phyloP scores from a whole-genome alignment of 2,329 filamentous ascomycete species.

The Fusarium sp. region DNA sequence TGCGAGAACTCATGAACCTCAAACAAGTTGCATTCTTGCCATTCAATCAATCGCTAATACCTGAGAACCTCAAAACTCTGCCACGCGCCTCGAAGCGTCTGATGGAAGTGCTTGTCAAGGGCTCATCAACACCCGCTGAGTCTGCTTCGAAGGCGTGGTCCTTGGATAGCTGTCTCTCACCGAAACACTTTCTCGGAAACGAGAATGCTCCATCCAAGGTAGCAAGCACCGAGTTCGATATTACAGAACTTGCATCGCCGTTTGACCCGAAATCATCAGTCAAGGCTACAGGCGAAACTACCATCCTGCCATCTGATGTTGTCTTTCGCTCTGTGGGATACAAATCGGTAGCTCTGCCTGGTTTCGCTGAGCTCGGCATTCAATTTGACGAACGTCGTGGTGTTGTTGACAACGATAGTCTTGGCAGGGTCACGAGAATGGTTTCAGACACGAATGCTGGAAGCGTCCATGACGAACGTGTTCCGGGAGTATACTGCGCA shows the following conservation, averaged over 20 bases:
- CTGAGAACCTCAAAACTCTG: constrained; percentile 73
- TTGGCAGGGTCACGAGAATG: constrained; percentile 72
- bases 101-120: constrained; percentile 83
- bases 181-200: constrained; percentile 71
- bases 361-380: constrained; percentile 77
- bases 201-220: constrained; percentile 61
- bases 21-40: constrained; percentile 77
- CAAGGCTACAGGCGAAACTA: constrained; percentile 59
- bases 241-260: constrained; percentile 65
- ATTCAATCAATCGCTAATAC: constrained; percentile 73
- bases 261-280: constrained; percentile 64
- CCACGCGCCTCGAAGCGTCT: constrained; percentile 80
- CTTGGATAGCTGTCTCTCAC: constrained; percentile 85
- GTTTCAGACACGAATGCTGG: constrained; percentile 44
- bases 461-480: constrained; percentile 55
- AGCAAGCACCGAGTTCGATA: constrained; percentile 74
- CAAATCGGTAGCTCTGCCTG: constrained; percentile 80
- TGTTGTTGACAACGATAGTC: constrained; percentile 83
- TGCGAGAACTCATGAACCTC: constrained; percentile 86
- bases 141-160: constrained; percentile 77
- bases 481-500: constrained; percentile 85
- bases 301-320: constrained; percentile 71
- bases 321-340: constrained; percentile 98
- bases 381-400: constrained; percentile 80
- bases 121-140: constrained; percentile 64